Percentiles rank a stretch among this genome's conserved stretches.
Conservation (phyloP, 345 rosid genomes). For the Diplotaxis tenuifolia region DNA sequence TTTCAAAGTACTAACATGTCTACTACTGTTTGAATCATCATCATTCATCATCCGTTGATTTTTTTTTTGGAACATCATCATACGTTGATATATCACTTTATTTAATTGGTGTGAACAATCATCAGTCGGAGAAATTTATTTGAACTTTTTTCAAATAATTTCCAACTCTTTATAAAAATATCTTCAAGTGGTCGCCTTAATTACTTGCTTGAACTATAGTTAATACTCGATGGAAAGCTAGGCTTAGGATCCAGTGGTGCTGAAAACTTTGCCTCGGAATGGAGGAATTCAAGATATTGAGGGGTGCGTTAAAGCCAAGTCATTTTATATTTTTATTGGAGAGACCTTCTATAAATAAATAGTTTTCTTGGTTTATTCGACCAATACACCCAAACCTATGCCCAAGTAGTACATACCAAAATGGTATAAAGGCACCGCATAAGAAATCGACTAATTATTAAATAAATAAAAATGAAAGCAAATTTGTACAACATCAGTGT, state of each 20-base stretch:
- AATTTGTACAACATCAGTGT: neutral
- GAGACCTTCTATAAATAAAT: constrained; percentile 15
- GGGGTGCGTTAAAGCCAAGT: constrained; percentile 9
- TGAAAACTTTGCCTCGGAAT: constrained; percentile 18
- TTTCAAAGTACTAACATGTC: neutral
- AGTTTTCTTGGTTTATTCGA: constrained; percentile 6
- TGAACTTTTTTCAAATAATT: neutral
- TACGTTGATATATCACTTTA: too few relatives aligned
- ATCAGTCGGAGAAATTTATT: too few relatives aligned
- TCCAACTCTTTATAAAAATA: neutral
- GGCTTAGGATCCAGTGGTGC: constrained; percentile 1
- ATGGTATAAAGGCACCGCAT: constrained; percentile 8
- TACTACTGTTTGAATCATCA: too few relatives aligned
- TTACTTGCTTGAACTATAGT: neutral
- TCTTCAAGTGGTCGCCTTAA: neutral
- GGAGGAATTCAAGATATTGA: constrained; percentile 16
- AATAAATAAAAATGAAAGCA: neutral
- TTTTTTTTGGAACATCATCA: too few relatives aligned
- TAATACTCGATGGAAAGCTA: neutral
- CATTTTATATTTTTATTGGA: constrained; percentile 1
- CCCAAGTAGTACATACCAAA: constrained; percentile 9
- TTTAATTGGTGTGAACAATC: too few relatives aligned
- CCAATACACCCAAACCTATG: constrained; percentile 13
- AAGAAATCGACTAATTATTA: neutral
- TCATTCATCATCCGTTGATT: too few relatives aligned